Base-by-base conservation (phyloP, 768 basidiomycete species). In the Melanogaster broomeanus region DNA sequence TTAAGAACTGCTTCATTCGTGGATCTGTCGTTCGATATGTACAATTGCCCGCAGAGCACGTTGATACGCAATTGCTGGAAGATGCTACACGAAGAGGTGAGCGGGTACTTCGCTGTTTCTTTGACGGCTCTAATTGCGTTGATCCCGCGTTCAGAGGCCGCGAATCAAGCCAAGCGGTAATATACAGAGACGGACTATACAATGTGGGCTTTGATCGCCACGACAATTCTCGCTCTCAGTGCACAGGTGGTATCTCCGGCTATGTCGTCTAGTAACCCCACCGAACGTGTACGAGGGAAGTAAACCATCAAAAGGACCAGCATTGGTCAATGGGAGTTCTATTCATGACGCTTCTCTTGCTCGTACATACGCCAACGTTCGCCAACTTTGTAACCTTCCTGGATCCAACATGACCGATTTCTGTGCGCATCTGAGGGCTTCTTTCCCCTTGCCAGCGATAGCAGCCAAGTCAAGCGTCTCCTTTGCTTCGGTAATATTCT, bases 21-120 rank as follows among this genome's bases (percentile, higher is more conserved):
- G 97, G 97, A 56, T 96, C 93, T 16, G 97, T 98, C 13, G 95
- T 99, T 46, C 88, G 97, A 59, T 99, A 99, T 63, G 97, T 98
- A 18, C 92, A 96, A 66, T 77, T 99, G 49, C 93, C 93, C 3
- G 84, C 91, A 22, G 87, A 90, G 56, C 89, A 90, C 54, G 93
- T 99, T 52, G 97, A 99, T 70, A 97, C 93, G 2, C 93, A 95
- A 59, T 72, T 98, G 45, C 69, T 99, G 35, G 96, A 99, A 72
- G 96, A 99, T 68, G 96, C 96, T 27, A 98, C 96, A 31, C 78
- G 97, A 67, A 78, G 96, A 84, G 97, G 96, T 97, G 48, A 45
- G 77, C 21, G 11, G 18, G 37, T 19, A 54, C 18, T 35, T 39
- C 35, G 42, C 34, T 42, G 37, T 37, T 22, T 30, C 27, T 21